Evolutionary conservation across 768 basidiomycete genomes (phyloP).

Genomic region (Boletus subparvulus): DNA sequence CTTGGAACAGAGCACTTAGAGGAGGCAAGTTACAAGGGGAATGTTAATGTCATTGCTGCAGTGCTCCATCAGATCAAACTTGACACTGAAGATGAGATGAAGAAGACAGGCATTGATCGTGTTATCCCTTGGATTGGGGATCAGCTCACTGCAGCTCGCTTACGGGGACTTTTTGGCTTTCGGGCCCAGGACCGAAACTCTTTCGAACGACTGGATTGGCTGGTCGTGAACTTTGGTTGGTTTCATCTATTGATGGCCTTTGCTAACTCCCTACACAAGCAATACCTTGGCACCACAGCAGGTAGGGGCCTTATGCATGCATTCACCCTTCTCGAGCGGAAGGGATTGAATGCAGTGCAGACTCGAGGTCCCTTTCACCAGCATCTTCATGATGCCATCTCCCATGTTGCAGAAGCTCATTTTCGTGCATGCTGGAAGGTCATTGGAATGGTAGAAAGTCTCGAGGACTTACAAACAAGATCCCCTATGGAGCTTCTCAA

Average conservation of each 20-base stretch:
- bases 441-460: conserved; percentile 20
- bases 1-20: no score
- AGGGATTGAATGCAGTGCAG: conserved; percentile 3
- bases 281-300: conserved; percentile 10
- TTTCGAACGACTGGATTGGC: neutral
- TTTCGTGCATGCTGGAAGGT: conserved; percentile 35
- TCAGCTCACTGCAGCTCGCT: neutral
- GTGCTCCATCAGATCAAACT: no score
- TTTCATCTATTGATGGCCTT: no score
- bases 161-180: neutral
- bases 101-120: no score
- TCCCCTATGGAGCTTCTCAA: no score
- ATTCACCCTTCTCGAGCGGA: conserved; percentile 21
- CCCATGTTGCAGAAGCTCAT: conserved; percentile 39
- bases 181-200: neutral
- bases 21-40: no score
- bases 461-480: conserved; percentile 25
- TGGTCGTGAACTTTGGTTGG: no score
- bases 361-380: conserved; percentile 25
- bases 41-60: no score
- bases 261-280: no score
- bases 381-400: conserved; percentile 32
- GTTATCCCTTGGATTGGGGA: neutral
- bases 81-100: no score
- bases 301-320: conserved; percentile 20